Evolutionary conservation across 352 stramenopile species (phyloP).

Genomic region (Phytophthora pisi): DNA sequence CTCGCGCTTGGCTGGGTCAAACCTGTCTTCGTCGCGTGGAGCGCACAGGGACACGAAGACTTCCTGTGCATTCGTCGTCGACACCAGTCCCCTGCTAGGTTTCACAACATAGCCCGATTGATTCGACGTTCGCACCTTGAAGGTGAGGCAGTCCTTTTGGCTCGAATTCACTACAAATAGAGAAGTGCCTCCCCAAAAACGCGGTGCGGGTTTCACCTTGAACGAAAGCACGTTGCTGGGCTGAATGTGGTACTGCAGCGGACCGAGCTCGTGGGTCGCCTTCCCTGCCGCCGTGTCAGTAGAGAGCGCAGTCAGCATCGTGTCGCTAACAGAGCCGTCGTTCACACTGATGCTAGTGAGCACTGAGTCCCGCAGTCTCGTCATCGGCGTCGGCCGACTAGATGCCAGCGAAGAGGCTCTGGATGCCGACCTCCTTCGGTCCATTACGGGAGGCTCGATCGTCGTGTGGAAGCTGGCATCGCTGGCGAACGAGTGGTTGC

Average conservation of each 20-base stretch:
- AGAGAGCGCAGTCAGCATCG: constrained; percentile 35
- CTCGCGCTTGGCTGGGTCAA: constrained; percentile 55
- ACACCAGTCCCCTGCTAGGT: constrained; percentile 68
- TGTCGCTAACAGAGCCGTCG: constrained; percentile 34
- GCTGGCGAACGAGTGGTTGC: constrained; percentile 27
- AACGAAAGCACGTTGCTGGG: constrained; percentile 54
- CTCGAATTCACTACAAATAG: constrained; percentile 73
- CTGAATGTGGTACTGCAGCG: constrained; percentile 49
- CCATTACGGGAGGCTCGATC: constrained; percentile 10
- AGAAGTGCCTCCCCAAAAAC: constrained; percentile 42
- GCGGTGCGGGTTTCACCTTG: constrained; percentile 39
- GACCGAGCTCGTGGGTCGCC: constrained; percentile 13
- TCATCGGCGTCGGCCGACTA: constrained; percentile 6
- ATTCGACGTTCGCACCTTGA: constrained; percentile 86
- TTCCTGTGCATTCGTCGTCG: constrained; percentile 57
- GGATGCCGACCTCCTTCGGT: constrained; percentile 6
- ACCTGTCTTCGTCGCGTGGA: constrained; percentile 33
- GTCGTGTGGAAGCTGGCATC: constrained; percentile 26
- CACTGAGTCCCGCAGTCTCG: constrained; percentile 19
- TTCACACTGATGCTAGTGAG: constrained; percentile 30
- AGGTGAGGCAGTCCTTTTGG: constrained; percentile 55
- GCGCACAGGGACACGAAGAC: constrained; percentile 65
- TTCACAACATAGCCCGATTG: constrained; percentile 78
- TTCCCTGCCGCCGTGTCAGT: constrained; percentile 14
- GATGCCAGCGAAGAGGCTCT: constrained; percentile 11